Base-by-base conservation (phyloP, 352 stramenopile species). In the Pythium apleroticum region DNA sequence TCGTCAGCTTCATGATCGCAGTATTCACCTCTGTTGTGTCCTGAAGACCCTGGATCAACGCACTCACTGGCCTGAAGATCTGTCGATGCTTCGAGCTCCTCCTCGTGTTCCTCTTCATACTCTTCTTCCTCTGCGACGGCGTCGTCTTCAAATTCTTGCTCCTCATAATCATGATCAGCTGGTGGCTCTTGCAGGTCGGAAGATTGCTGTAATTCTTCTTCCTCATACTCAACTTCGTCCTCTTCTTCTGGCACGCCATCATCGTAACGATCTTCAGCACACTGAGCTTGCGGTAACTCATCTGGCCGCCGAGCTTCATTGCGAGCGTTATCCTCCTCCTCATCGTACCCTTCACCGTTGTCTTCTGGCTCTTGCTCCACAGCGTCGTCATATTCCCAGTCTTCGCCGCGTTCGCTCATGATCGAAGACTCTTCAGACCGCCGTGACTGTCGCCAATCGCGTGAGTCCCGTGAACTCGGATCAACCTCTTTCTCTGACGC, bases 331-430 rank as follows among this genome's bases (percentile, higher is more conserved):
- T 58, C 31, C 20, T 58, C 31, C 5, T 62, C 55, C 15, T 52
- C 28, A 7, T 41, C 31, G 28, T 55, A 28, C 6, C 55, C 49
- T 27, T 66, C 60, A 19, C 52, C 20, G 19, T 66, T 39, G 17
- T 46, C 37, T 0, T 53, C 50, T 20, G 30, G 30, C 3, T 57
- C 25, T 1, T 41, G 12, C 15, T 39, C 57, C 7, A 25, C 31
- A 9, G 2, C 17, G 12, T 27, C 43, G n/a, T 58, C 48, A 10
- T 33, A 27, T 54, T 59, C 59, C 35, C 50, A 48, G 12, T 66
- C 49, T 60, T 60, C 60, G 10, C 22, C 35, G 19, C 14, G 20
- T 10, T 66, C 52, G 14, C 28, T 54, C 2, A 11, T 27, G 24
- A 28, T 52, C 1, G 31, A n/a, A 20, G 49, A 65, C 22, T 57